Evolutionary conservation across 192 early-diverging fungal species (phyloP).

Genomic region (Coemansia sp.): DNA sequence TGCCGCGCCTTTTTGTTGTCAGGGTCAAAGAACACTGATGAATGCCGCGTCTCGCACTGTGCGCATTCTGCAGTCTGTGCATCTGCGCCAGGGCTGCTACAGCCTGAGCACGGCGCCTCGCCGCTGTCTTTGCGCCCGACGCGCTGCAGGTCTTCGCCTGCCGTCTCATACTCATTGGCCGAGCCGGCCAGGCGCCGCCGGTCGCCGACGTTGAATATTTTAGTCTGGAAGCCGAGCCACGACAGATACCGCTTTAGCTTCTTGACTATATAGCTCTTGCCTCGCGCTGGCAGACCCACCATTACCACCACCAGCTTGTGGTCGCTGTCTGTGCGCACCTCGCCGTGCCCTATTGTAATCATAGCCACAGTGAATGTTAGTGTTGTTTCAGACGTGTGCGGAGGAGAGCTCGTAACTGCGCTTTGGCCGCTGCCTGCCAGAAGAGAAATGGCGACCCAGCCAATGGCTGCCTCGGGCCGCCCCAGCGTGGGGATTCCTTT

Average conservation of each 20-base stretch:
- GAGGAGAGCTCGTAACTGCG: not conserved
- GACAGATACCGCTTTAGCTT: slow-evolving; percentile 89
- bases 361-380: slow-evolving; percentile 4
- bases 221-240: slow-evolving; percentile 76
- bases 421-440: not conserved
- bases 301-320: slow-evolving; percentile 93
- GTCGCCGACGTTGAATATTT: slow-evolving; percentile 95
- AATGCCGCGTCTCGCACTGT: slow-evolving; percentile 60
- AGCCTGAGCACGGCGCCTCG: slow-evolving; percentile 28
- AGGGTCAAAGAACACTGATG: slow-evolving; percentile 92
- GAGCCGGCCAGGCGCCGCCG: slow-evolving; percentile 70
- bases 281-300: slow-evolving; percentile 94
- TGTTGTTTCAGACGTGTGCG: not conserved
- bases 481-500: not conserved
- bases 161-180: slow-evolving; percentile 23
- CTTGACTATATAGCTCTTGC: slow-evolving; percentile 95
- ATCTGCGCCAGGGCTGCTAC: slow-evolving; percentile 24
- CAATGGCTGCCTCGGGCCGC: not conserved
- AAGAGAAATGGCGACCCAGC: not conserved
- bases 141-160: slow-evolving; percentile 1
- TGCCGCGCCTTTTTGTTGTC: slow-evolving; percentile 73
- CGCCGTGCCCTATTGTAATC: slow-evolving; percentile 49
- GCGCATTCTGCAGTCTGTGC: slow-evolving; percentile 16
- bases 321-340: slow-evolving; percentile 66
- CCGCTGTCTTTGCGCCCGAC: not conserved